These are phyloP conservation scores for Penstemon davidsonii DNA, from an alignment of 257 asterid genomes.

Conservation along the genomic window DNA sequence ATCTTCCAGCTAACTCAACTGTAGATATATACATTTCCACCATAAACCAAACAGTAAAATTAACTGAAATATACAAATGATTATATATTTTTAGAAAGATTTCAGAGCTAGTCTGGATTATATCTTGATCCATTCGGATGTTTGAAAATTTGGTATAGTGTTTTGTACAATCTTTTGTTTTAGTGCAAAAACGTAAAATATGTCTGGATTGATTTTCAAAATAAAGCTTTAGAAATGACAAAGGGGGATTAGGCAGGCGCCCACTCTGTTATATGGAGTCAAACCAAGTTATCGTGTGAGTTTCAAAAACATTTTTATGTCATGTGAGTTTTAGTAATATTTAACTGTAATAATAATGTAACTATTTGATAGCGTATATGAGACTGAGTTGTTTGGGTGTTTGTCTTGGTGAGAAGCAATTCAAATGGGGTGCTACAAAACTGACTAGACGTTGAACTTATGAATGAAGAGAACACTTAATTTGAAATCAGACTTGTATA, in stretches of 20 bases:
- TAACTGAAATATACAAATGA: constrained; percentile 12
- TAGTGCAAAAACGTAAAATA: background rate
- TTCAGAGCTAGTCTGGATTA: background rate
- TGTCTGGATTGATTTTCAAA: background rate
- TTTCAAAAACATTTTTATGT: too few species aligned
- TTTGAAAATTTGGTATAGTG: background rate
- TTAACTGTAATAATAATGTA: too few species aligned
- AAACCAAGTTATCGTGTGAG: too few species aligned
- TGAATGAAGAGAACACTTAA: too few species aligned
- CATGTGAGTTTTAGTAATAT: too few species aligned
- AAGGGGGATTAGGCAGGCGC: background rate
- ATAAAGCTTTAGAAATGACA: background rate
- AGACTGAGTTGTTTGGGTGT: too few species aligned
- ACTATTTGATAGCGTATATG: too few species aligned
- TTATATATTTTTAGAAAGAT: background rate
- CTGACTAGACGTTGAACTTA: too few species aligned
- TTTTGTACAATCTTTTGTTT: background rate
- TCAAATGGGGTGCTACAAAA: too few species aligned
- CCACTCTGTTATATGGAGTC: too few species aligned
- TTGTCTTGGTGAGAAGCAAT: too few species aligned
- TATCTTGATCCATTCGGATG: background rate
- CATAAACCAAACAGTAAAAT: background rate
- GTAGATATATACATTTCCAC: constrained; percentile 1
- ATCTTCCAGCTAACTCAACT: background rate
- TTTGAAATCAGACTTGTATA: too few species aligned